Conservation (phyloP, 257 asterid genomes). For the Buddleja alternifolia region DNA sequence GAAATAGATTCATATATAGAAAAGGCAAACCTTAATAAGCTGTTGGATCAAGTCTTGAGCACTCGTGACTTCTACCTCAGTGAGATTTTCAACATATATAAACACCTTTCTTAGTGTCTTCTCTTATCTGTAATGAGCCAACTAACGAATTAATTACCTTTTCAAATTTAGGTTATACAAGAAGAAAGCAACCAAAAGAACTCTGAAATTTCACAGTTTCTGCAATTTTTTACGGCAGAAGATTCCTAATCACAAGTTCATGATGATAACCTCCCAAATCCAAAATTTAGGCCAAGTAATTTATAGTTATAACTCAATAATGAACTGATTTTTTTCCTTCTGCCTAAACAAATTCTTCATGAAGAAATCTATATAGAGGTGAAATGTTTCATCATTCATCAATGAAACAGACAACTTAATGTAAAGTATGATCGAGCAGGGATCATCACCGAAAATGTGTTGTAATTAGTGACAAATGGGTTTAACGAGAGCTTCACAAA, state of each 20-base stretch:
- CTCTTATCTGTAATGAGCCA: constrained; percentile 70
- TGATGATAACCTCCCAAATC: neutral
- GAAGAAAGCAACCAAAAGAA: constrained; percentile 15
- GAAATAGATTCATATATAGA: constrained; percentile 1
- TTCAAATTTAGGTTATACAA: neutral
- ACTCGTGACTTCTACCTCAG: constrained; percentile 85
- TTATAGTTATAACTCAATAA: neutral
- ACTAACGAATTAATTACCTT: constrained; percentile 19
- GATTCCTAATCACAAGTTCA: neutral
- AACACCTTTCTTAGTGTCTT: constrained; percentile 90
- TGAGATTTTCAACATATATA: constrained; percentile 92
- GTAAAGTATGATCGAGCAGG: constrained; percentile 19
- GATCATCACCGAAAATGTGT: neutral
- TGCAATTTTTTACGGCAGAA: constrained; percentile 13
- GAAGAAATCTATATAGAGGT: neutral
- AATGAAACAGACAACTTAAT: constrained; percentile 1
- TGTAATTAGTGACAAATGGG: neutral
- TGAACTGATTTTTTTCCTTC: neutral
- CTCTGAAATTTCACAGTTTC: constrained; percentile 11
- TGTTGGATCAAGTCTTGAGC: constrained; percentile 94
- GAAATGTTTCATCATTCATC: neutral
- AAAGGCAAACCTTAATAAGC: constrained; percentile 76
- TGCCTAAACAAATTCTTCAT: neutral
- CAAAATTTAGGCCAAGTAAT: neutral
- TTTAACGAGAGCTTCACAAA: constrained; percentile 1